Base-by-base conservation (phyloP, 768 basidiomycete species). In the Grammothele lineata region DNA sequence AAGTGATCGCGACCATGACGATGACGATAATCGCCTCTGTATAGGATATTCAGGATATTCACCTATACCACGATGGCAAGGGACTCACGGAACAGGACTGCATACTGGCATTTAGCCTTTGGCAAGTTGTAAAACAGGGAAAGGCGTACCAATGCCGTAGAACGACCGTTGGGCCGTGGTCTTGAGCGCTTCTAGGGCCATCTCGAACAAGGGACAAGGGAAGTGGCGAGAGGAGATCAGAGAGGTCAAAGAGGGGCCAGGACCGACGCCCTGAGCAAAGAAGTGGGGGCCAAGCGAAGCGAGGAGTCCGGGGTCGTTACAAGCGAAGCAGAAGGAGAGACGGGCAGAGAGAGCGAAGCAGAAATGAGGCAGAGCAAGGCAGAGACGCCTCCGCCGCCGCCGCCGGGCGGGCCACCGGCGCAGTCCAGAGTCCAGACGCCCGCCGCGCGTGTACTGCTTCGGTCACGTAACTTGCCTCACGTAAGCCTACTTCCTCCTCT, bases 1-100 rank as follows among this genome's bases (percentile, higher is more conserved):
- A 92, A 14, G 80, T 80, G 27, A 85, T 73, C 32, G 67, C 83
- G 45, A 92, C 82, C 81, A 92, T 82, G 9, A 76, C 73, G 39
- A 91, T 69, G 26, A 92, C 87, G 7, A 83, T 72, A 38, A 85
- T 66, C 1, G 85, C 88, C 71, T 92, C 88, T 91, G 61, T 37
- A 56, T 17, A 9, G 11, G 19, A 17, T 33, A 8, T n/a, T n/a
- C n/a, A n/a, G n/a, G n/a, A 36, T 36, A 1, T 23, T 39, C 40
- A 36, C 35, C 18, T 18, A 42, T 21, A 18, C 26, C 19, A 36
- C 25, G 40, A 47, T 26, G 37, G 17, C 7, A n/a, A n/a, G n/a
- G n/a, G n/a, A 76, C 83, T 73, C 48, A 87, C 85, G 83, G 57
- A 80, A 62, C 50, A 73, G 67, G 46, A 81, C 82, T 83, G 23